Conservation (phyloP, 2,329 filamentous ascomycete genomes). For the Aureobasidium uvarum region DNA sequence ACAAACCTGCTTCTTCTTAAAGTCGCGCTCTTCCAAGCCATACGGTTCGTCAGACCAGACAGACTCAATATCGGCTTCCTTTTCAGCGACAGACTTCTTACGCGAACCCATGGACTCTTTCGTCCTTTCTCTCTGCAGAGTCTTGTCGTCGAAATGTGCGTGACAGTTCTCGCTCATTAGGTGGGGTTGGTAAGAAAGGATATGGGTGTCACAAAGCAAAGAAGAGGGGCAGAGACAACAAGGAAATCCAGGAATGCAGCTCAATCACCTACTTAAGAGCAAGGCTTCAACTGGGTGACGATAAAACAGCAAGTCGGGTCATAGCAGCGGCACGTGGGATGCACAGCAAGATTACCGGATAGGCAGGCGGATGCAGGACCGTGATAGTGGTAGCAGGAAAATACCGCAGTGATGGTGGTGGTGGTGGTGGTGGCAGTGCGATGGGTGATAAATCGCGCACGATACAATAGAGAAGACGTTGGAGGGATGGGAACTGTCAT, state of each 20-base stretch:
- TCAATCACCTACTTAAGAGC: constrained; percentile 20
- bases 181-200: not conserved
- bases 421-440: constrained; percentile 24
- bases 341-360: constrained; percentile 14
- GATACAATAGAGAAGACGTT: constrained; percentile 1
- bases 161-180: constrained; percentile 13
- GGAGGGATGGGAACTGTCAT: not conserved
- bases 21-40: constrained; percentile 26
- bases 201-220: not conserved
- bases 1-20: constrained; percentile 26
- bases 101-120: constrained; percentile 13
- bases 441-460: constrained; percentile 24
- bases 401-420: constrained; percentile 4
- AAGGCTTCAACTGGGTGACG: not conserved
- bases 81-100: constrained; percentile 23
- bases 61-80: constrained; percentile 24
- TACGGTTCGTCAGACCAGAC: constrained; percentile 24
- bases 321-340: constrained; percentile 12
- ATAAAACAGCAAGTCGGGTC: not conserved
- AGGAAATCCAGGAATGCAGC: constrained; percentile 15
- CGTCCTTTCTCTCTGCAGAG: constrained; percentile 16
- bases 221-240: constrained; percentile 5
- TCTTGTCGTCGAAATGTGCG: constrained; percentile 18
- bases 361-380: constrained; percentile 5
- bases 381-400: constrained; percentile 13